Conservation (phyloP, 495 filamentous ascomycete genomes). For the Trichoderma orchidacearum region DNA sequence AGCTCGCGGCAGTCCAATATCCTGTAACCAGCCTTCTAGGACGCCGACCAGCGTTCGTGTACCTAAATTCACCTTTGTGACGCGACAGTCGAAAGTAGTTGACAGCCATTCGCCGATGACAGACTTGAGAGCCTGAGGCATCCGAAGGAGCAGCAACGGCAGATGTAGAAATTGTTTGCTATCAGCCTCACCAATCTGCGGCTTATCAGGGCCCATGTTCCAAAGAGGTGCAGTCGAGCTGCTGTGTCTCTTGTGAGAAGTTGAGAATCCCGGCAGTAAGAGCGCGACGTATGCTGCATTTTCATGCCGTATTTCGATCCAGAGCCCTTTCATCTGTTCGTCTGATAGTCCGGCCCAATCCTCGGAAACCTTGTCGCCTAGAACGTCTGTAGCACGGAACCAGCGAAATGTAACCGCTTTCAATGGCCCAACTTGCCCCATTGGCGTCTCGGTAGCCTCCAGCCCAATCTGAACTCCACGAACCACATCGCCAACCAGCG, state of each 20-base stretch:
- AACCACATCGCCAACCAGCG: slow-evolving; percentile 32
- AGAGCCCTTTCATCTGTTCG: slow-evolving; percentile 10
- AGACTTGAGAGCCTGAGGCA: slow-evolving; percentile 27
- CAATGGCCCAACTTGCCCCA: slow-evolving; percentile 24
- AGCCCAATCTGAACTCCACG: slow-evolving; percentile 31
- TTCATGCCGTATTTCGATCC: slow-evolving; percentile 26
- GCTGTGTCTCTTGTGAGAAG: not conserved
- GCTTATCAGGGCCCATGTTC: not conserved
- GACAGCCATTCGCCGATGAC: slow-evolving; percentile 29
- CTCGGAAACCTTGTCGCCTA: slow-evolving; percentile 8
- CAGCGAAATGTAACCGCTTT: slow-evolving; percentile 20
- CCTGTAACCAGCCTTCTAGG: slow-evolving; percentile 27
- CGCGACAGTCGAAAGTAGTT: slow-evolving; percentile 31
- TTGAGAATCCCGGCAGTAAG: slow-evolving; percentile 18
- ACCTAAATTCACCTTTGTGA: slow-evolving; percentile 25
- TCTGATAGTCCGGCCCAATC: slow-evolving; percentile 3
- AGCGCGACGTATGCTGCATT: slow-evolving; percentile 22
- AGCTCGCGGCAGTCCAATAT: slow-evolving; percentile 8
- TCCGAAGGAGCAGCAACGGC: slow-evolving; percentile 29
- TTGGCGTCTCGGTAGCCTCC: slow-evolving; percentile 10
- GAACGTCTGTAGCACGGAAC: slow-evolving; percentile 8
- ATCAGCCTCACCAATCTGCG: not conserved
- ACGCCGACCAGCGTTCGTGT: slow-evolving; percentile 22
- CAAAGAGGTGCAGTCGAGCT: not conserved
- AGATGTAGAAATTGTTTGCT: slow-evolving; percentile 16